These are phyloP conservation scores for Neoboletus magnificus DNA, from an alignment of 768 basidiomycete genomes.

Conservation along the genomic window DNA sequence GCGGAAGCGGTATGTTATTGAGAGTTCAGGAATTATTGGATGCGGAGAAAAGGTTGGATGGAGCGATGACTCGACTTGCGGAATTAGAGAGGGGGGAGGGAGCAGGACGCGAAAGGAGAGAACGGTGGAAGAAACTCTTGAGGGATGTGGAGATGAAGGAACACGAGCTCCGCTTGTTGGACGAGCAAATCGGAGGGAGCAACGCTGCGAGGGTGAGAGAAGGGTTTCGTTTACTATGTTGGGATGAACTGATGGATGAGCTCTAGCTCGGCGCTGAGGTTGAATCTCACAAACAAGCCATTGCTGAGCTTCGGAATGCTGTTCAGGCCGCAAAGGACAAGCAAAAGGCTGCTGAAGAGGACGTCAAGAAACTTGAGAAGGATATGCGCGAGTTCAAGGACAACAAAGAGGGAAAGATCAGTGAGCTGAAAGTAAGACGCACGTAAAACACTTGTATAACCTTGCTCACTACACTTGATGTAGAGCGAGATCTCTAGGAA, in stretches of 20 bases:
- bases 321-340: slow-evolving; percentile 69
- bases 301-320: slow-evolving; percentile 54
- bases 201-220: slow-evolving; percentile 79
- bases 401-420: slow-evolving; percentile 96
- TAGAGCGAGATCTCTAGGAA: slow-evolving; percentile 73
- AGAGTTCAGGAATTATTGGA: slow-evolving; percentile 80
- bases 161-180: slow-evolving; percentile 78
- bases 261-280: slow-evolving; percentile 79
- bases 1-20: slow-evolving; percentile 66
- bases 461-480: neutral
- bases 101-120: slow-evolving; percentile 48
- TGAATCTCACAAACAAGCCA: slow-evolving; percentile 61
- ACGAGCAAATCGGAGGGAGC: slow-evolving; percentile 83
- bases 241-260: neutral
- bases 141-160: slow-evolving; percentile 84
- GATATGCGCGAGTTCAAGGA: slow-evolving; percentile 99
- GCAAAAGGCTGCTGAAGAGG: slow-evolving; percentile 70
- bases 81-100: slow-evolving; percentile 55
- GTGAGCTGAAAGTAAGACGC: slow-evolving; percentile 76
- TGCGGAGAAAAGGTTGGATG: slow-evolving; percentile 56
- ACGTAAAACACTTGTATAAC: neutral
- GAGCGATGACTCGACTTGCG: slow-evolving; percentile 46
- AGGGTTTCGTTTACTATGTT: neutral
- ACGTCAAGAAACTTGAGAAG: slow-evolving; percentile 84
- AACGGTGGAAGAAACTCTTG: slow-evolving; percentile 56